Conservation (phyloP, 768 basidiomycete species). For the Serendipita sp. region DNA sequence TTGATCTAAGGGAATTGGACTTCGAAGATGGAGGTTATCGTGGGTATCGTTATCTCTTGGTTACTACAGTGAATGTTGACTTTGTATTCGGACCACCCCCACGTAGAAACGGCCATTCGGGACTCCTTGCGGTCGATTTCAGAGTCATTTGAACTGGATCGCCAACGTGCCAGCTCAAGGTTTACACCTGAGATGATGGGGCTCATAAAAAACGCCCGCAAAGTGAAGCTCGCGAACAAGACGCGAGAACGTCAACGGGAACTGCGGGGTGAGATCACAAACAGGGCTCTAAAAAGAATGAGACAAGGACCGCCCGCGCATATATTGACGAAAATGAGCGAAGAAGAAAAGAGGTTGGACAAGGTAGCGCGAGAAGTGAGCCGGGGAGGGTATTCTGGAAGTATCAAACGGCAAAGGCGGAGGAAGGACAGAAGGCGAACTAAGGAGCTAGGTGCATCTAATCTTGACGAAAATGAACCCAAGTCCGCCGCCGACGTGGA, state of each 20-base stretch:
- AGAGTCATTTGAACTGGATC: constrained; percentile 24
- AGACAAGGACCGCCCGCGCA: constrained; percentile 48
- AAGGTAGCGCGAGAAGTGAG: constrained; percentile 32
- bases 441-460: background rate
- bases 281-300: constrained; percentile 29
- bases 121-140: background rate
- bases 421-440: constrained; percentile 19
- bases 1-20: background rate
- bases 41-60: background rate
- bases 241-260: constrained; percentile 44
- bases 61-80: background rate
- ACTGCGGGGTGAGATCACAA: constrained; percentile 42
- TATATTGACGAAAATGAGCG: constrained; percentile 35
- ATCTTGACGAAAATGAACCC: background rate
- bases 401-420: constrained; percentile 40
- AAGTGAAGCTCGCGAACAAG: constrained; percentile 46
- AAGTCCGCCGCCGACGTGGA: too few relatives aligned
- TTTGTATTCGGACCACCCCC: too few relatives aligned
- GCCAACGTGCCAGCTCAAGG: constrained; percentile 25
- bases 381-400: constrained; percentile 57
- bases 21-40: constrained; percentile 27
- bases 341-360: constrained; percentile 31
- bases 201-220: constrained; percentile 37
- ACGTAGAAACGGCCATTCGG: too few relatives aligned
- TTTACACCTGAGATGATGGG: constrained; percentile 34